Evolutionary conservation across 129 eudicot species (phyloP).

Genomic region (Rutidosis leptorrhynchoides): DNA sequence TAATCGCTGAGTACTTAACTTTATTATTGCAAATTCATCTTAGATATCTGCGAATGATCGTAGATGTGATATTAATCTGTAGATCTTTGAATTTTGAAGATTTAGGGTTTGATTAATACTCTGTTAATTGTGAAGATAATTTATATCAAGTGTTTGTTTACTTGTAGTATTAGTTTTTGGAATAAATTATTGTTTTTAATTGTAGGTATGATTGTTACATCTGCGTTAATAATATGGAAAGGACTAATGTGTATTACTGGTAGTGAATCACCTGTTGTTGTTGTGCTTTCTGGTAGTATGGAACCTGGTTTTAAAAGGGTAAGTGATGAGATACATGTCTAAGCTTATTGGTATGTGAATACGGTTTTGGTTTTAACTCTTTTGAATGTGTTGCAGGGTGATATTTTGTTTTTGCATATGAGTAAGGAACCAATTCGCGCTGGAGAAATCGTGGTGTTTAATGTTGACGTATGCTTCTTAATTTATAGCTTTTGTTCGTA

Average conservation of each 20-base stretch:
- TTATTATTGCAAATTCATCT: not conserved
- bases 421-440: slow-evolving; percentile 94
- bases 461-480: slow-evolving; percentile 66
- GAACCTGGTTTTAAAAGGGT: slow-evolving; percentile 99
- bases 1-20: not conserved
- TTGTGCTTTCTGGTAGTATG: slow-evolving; percentile 99
- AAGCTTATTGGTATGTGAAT: slow-evolving; percentile 19
- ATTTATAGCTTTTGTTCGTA: not conserved
- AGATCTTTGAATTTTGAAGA: slow-evolving; percentile 11
- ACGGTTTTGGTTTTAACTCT: slow-evolving; percentile 4
- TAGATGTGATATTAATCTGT: slow-evolving; percentile 3
- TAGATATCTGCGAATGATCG: not conserved
- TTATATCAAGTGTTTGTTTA: not conserved
- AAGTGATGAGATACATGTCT: slow-evolving; percentile 19
- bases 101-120: not conserved
- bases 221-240: slow-evolving; percentile 93
- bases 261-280: slow-evolving; percentile 95
- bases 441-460: slow-evolving; percentile 93
- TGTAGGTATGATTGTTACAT: slow-evolving; percentile 90
- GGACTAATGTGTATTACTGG: slow-evolving; percentile 87
- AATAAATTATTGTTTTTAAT: not conserved
- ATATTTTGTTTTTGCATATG: slow-evolving; percentile 89
- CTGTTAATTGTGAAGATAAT: slow-evolving; percentile 7
- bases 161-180: not conserved
- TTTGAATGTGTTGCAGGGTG: slow-evolving; percentile 67